Conservation (phyloP, 106 monocot species). For the Dendrobium officinale region DNA sequence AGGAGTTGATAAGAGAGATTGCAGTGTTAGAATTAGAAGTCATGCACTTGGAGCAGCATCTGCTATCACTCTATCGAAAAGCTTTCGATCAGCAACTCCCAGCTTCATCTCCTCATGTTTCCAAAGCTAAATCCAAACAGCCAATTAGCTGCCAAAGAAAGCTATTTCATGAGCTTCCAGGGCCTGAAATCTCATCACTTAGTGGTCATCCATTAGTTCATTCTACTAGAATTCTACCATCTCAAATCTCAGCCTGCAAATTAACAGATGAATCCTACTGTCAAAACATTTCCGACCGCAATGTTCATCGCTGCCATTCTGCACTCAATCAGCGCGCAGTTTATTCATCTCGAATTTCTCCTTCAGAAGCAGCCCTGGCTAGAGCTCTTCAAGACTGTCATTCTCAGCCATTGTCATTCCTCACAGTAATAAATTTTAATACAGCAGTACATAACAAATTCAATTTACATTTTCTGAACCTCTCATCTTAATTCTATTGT, state of each 20-base stretch:
- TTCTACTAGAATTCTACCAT: conserved; percentile 12
- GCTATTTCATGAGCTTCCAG: conserved; percentile 19
- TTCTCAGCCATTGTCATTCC: conserved; percentile 74
- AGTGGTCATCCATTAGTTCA: conserved; percentile 8
- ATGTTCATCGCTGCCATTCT: conserved; percentile 58
- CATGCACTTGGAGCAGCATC: conserved; percentile 58
- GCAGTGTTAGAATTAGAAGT: conserved; percentile 60
- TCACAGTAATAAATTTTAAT: conserved; percentile 38
- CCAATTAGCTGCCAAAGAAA: conserved; percentile 15
- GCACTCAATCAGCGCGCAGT: conserved; percentile 55
- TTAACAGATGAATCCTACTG: conserved; percentile 19
- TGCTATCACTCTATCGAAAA: conserved; percentile 52
- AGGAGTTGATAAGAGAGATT: conserved; percentile 62
- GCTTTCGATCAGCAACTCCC: conserved; percentile 59
- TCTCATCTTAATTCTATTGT: background rate
- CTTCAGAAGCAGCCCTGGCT: conserved; percentile 42
- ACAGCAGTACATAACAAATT: background rate
- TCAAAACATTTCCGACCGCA: conserved; percentile 21
- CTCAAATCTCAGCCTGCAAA: conserved; percentile 18
- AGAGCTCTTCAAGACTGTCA: conserved; percentile 57
- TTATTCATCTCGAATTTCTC: conserved; percentile 54
- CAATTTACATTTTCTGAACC: conserved; percentile 2
- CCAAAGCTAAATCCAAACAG: conserved; percentile 14
- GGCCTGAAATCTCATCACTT: conserved; percentile 13
- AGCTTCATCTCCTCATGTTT: conserved; percentile 22